A percentile compares a stretch with the other conserved stretches of the same genome.
Evolutionary conservation across 305 asterid genomes (phyloP).

Genomic region (Rubia balearica): DNA sequence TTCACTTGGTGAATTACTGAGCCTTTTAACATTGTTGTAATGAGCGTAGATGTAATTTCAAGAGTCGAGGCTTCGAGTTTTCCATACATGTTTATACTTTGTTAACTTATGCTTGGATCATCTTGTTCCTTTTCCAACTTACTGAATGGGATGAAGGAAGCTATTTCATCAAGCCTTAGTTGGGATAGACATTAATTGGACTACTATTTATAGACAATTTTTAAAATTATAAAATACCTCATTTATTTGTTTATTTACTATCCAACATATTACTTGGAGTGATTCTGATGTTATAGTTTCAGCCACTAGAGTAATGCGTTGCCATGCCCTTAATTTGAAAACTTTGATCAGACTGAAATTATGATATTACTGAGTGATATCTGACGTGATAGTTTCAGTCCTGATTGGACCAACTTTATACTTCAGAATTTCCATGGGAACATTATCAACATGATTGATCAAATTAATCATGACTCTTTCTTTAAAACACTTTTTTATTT

Average conservation of each 20-base stretch:
- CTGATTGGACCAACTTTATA: not conserved
- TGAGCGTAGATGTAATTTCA: not conserved
- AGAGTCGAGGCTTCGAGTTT: not conserved
- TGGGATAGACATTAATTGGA: not conserved
- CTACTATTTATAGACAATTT: not conserved
- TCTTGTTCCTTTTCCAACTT: not conserved
- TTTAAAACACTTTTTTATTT: not conserved
- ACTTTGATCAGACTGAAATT: not conserved
- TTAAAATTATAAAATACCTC: not conserved
- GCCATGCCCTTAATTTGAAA: not conserved
- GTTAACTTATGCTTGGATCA: not conserved
- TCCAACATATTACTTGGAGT: not conserved
- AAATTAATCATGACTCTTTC: not conserved
- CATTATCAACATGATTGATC: not conserved
- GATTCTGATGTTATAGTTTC: slow-evolving; percentile 1
- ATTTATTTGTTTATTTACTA: not conserved
- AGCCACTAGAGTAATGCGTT: slow-evolving; percentile 2
- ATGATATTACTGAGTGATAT: not conserved
- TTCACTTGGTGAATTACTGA: not conserved
- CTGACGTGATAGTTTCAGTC: not conserved
- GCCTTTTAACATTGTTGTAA: not conserved
- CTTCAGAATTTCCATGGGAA: not conserved
- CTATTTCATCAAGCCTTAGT: not conserved
- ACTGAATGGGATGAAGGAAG: not conserved
- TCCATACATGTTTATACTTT: not conserved